Conservation (phyloP, 2,329 filamentous ascomycete genomes). For the Claviceps sorghi region DNA sequence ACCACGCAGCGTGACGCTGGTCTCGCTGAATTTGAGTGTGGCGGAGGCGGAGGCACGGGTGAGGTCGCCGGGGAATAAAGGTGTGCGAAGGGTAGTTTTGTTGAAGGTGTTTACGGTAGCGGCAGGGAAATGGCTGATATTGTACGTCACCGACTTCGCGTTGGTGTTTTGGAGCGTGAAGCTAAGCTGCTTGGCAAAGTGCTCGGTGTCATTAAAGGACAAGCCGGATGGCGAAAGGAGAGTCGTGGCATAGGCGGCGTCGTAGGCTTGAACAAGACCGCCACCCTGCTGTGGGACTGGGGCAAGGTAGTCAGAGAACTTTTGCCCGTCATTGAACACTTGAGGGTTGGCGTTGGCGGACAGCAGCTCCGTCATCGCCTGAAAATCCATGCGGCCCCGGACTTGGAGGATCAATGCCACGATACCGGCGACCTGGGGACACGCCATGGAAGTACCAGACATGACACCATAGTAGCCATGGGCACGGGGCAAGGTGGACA, state of each 20-base stretch:
- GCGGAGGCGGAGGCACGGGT: slow-evolving; percentile 27
- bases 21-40: slow-evolving; percentile 9
- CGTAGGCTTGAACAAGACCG: slow-evolving; percentile 45
- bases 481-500: slow-evolving; percentile 38
- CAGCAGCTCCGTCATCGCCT: slow-evolving; percentile 32
- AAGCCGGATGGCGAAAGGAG: slow-evolving; percentile 41
- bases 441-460: slow-evolving; percentile 47
- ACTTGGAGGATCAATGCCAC: slow-evolving; percentile 38
- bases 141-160: slow-evolving; percentile 32
- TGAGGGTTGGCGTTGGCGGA: slow-evolving; percentile 34
- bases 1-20: slow-evolving; percentile 2
- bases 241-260: slow-evolving; percentile 39
- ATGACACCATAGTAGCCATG: slow-evolving; percentile 35
- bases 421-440: slow-evolving; percentile 39
- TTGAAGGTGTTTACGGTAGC: slow-evolving; percentile 37
- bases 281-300: slow-evolving; percentile 47
- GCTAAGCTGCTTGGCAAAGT: slow-evolving; percentile 33
- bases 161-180: slow-evolving; percentile 44
- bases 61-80: slow-evolving; percentile 34
- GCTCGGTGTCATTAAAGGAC: slow-evolving; percentile 49
- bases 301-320: slow-evolving; percentile 26
- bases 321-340: slow-evolving; percentile 30
- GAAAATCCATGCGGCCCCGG: slow-evolving; percentile 36
- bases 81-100: slow-evolving; percentile 18
- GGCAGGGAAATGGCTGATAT: slow-evolving; percentile 34